These are phyloP conservation scores for Canavalia ensiformis DNA, from an alignment of 306 rosid genomes.

Conservation along the genomic window DNA sequence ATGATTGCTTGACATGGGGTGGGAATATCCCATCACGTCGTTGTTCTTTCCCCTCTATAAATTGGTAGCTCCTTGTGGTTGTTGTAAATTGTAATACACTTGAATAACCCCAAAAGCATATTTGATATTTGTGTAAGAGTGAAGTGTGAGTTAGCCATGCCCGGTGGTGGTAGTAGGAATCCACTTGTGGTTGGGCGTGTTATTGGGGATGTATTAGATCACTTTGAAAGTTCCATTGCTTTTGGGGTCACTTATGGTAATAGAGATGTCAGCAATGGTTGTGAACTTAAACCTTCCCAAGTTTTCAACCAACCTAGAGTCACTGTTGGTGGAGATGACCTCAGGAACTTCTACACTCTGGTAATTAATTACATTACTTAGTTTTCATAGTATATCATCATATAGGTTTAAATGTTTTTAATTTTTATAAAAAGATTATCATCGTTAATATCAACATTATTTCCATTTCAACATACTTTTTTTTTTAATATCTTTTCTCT, in stretches of 20 bases:
- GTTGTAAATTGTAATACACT: constrained; percentile 6
- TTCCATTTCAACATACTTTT: too few species aligned
- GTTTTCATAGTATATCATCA: background rate
- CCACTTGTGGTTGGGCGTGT: constrained; percentile 58
- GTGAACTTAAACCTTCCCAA: constrained; percentile 54
- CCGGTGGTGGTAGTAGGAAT: constrained; percentile 34
- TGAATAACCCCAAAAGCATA: background rate
- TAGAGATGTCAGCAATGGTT: constrained; percentile 52
- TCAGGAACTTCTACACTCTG: constrained; percentile 52
- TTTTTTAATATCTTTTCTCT: too few species aligned
- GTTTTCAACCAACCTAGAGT: constrained; percentile 51
- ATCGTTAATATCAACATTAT: too few species aligned
- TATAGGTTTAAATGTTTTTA: too few species aligned
- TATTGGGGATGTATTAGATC: constrained; percentile 56
- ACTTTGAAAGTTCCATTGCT: constrained; percentile 44
- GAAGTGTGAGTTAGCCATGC: background rate
- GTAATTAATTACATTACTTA: constrained; percentile 44
- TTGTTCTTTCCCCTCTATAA: background rate
- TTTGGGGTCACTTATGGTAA: constrained; percentile 42
- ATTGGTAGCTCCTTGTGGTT: background rate
- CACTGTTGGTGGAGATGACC: constrained; percentile 56
- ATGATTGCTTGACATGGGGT: background rate
- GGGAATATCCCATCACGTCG: background rate
- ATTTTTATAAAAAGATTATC: too few species aligned
- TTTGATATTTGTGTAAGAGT: background rate